Conservation (phyloP, 2,329 filamentous ascomycete genomes). For the Thielaviopsis populi region DNA sequence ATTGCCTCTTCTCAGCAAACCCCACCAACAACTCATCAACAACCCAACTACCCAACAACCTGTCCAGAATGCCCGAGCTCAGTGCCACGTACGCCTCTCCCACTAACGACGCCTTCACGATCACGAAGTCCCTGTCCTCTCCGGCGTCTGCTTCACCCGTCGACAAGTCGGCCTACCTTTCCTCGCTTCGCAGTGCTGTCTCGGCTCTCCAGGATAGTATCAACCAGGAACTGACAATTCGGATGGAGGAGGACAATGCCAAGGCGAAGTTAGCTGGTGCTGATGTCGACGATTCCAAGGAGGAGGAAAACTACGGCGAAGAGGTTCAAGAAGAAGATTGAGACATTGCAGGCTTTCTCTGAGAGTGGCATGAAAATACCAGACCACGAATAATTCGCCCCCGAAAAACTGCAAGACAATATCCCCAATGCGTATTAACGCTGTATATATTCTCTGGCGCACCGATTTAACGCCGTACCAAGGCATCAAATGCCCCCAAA, state of each 20-base stretch:
- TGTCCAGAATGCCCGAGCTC: neutral
- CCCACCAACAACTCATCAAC: constrained; percentile 19
- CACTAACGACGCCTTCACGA: constrained; percentile 32
- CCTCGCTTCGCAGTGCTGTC: constrained; percentile 41
- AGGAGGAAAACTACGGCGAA: constrained; percentile 74
- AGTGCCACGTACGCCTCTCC: constrained; percentile 34
- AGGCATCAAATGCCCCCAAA: neutral
- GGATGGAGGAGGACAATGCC: constrained; percentile 58
- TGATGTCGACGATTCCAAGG: constrained; percentile 37
- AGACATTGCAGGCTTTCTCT: neutral
- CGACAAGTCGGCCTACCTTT: constrained; percentile 45
- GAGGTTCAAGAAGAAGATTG: constrained; percentile 55
- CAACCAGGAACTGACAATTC: constrained; percentile 55
- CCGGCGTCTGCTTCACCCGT: constrained; percentile 26
- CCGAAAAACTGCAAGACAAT: neutral
- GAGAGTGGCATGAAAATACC: neutral
- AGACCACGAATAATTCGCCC: neutral
- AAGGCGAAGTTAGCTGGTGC: constrained; percentile 22
- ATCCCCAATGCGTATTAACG: neutral
- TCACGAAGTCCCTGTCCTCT: constrained; percentile 25
- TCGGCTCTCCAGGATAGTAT: constrained; percentile 46
- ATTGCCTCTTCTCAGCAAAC: neutral
- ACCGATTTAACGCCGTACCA: constrained; percentile 5
- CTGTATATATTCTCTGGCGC: neutral
- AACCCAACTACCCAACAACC: neutral